phyloP scores from a whole-genome alignment of 2,329 filamentous ascomycete genomes.

The Tolypocladium endophyticum region DNA sequence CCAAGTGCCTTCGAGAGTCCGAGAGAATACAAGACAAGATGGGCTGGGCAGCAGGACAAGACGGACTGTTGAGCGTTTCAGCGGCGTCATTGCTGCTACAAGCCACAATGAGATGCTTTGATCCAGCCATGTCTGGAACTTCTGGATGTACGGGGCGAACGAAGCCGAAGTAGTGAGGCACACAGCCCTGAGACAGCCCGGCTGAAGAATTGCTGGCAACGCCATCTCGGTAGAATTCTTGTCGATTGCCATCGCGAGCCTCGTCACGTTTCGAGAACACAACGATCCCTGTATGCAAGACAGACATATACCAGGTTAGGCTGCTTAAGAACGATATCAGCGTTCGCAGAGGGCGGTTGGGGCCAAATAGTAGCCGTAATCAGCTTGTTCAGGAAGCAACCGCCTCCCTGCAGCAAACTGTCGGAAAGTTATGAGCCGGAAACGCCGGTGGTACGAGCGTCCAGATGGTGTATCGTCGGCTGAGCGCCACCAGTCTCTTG shows the following conservation, averaged over 20 bases:
- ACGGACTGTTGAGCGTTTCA: slow-evolving; percentile 7
- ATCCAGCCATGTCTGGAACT: not conserved
- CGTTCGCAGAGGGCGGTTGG: not conserved
- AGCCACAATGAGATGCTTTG: not conserved
- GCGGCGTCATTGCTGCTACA: not conserved
- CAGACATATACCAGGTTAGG: not conserved
- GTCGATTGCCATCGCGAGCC: not conserved
- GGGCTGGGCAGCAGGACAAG: slow-evolving; percentile 11
- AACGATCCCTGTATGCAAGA: not conserved
- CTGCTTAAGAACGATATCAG: not conserved
- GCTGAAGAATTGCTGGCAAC: not conserved
- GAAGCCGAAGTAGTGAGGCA: not conserved
- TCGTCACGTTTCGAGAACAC: too few relatives aligned
- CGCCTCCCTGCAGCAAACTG: not conserved
- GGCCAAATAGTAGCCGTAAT: not conserved
- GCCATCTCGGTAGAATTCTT: not conserved
- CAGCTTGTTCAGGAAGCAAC: not conserved
- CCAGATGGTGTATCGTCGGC: not conserved
- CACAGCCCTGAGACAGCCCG: not conserved
- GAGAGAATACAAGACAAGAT: slow-evolving; percentile 66
- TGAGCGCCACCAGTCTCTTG: not conserved
- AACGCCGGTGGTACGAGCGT: not conserved
- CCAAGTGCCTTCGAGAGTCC: slow-evolving; percentile 66
- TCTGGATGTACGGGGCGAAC: not conserved
- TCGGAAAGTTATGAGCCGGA: not conserved